Evolutionary conservation across 345 rosid species (phyloP), one percentile per base, ranked within the genome.

Genomic region (Hibiscus trionum): DNA sequence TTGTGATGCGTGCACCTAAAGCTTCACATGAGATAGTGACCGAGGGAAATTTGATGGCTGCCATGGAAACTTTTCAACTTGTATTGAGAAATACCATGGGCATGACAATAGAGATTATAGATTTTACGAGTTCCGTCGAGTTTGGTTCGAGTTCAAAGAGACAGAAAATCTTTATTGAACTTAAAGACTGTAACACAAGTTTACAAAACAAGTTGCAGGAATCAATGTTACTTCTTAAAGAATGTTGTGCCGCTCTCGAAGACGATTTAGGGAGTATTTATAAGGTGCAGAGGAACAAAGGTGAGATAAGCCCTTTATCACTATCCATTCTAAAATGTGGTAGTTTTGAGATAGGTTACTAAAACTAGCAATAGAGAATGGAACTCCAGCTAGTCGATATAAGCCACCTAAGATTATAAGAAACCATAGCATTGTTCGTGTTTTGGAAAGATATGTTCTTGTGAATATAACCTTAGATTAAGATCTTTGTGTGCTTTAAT

Each of bases 381-480:
- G 89, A 72, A 81, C 77, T 14, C 79, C 90, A 15, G 83, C 81
- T 61, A 80, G 83, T 55, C 89, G 82, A 76, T 84, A 86, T 49
- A 86, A 86, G 70, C 78, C 84, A 55, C 86, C 87, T 11, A 86
- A 77, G 79, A 84, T 86, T 16, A 67, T 84, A 24, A 59, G 87
- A 75, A 86, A 82, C 66, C 52, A 0, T 9, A 75, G 79, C 35
- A 61, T 76, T 72, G 77, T 72, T 26, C 69, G 69, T 64, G 37
- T 86, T 63, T 37, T 86, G 77, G 82, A 80, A 77, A 78, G 58
- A 72, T 72, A 62, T 62, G 77, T 78, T 77, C 62, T 76, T 73
- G 49, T 61, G 27, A 58, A 81, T 14, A 29, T 77, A 58, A 62
- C 62, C 57, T 37, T 59, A 68, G 55, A 15, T 50, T 16, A 50